phyloP scores from a whole-genome alignment of 352 stramenopile genomes.

The Peronospora tabacina region DNA sequence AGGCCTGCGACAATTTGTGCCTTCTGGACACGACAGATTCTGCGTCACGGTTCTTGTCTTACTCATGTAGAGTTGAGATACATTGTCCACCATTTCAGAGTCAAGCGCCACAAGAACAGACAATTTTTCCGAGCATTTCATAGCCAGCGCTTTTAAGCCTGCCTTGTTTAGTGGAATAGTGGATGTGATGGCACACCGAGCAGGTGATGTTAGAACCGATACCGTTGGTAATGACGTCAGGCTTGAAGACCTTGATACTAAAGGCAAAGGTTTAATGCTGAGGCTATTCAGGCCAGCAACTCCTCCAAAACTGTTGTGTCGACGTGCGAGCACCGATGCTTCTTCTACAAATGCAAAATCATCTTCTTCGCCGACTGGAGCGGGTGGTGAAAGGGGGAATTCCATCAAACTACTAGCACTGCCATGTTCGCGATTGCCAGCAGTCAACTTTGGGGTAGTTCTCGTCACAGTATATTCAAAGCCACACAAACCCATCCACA shows the following conservation, averaged over 20 bases:
- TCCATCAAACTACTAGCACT: not conserved
- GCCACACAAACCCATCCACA: slow-evolving; percentile 63
- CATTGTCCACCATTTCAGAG: slow-evolving; percentile 66
- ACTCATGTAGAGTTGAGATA: slow-evolving; percentile 66
- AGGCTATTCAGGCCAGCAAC: slow-evolving; percentile 33
- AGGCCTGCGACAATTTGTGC: slow-evolving; percentile 57
- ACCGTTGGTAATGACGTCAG: slow-evolving; percentile 60
- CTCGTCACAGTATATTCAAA: slow-evolving; percentile 52
- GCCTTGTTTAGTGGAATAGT: slow-evolving; percentile 59
- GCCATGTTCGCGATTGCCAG: slow-evolving; percentile 5
- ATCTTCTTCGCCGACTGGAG: slow-evolving; percentile 43
- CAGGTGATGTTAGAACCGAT: slow-evolving; percentile 28
- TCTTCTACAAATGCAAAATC: slow-evolving; percentile 80
- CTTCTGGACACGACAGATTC: slow-evolving; percentile 58
- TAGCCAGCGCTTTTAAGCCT: slow-evolving; percentile 50
- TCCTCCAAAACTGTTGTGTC: slow-evolving; percentile 59
- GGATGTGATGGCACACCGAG: slow-evolving; percentile 48
- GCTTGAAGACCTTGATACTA: slow-evolving; percentile 33
- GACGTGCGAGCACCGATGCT: slow-evolving; percentile 41
- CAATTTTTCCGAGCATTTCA: slow-evolving; percentile 81
- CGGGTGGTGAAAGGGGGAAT: slow-evolving; percentile 15
- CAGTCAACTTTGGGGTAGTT: slow-evolving; percentile 9
- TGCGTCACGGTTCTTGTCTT: slow-evolving; percentile 66
- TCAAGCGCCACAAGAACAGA: slow-evolving; percentile 70
- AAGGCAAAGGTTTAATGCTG: slow-evolving; percentile 37